phyloP scores from a whole-genome alignment of 371 early-diverging fungal genomes.

The Rhizomucor pusillus region DNA sequence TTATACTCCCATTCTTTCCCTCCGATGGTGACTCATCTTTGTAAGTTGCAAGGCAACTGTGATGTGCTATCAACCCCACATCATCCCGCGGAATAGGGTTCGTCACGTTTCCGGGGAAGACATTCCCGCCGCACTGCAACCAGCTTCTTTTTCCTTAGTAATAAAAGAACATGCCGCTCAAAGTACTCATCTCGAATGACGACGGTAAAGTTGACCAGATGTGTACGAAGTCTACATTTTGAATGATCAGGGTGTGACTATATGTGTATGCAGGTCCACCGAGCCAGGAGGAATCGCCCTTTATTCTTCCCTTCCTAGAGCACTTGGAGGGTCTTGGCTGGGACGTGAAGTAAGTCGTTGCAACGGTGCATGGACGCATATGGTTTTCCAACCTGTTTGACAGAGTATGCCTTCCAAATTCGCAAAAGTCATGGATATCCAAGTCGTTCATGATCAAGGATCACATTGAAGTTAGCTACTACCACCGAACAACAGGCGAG shows the following conservation, averaged over 20 bases:
- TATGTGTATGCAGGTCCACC: slow-evolving; percentile 29
- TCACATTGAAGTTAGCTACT: slow-evolving; percentile 33
- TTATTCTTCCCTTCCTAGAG: slow-evolving; percentile 39
- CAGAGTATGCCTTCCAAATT: slow-evolving; percentile 40
- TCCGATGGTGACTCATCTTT: too few species aligned
- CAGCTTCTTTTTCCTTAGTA: too few species aligned
- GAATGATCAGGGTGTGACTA: neutral
- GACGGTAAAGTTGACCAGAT: slow-evolving; percentile 35
- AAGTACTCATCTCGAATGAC: slow-evolving; percentile 38
- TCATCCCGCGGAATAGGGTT: too few species aligned
- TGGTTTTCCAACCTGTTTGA: neutral
- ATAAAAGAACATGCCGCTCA: too few species aligned
- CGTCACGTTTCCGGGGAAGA: too few species aligned
- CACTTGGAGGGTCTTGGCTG: slow-evolving; percentile 38
- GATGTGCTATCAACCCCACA: too few species aligned
- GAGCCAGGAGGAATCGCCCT: slow-evolving; percentile 36
- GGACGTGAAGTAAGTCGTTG: slow-evolving; percentile 32
- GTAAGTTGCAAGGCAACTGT: too few species aligned
- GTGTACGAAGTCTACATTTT: neutral
- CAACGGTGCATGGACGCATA: too few species aligned
- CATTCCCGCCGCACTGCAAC: too few species aligned
- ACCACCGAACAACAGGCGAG: slow-evolving; percentile 25
- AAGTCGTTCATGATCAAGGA: slow-evolving; percentile 49
- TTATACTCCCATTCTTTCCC: too few species aligned
- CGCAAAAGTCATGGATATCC: slow-evolving; percentile 50